Evolutionary conservation across 2,329 filamentous ascomycete species (phyloP).

Genomic region (Chlorencoelia australis): DNA sequence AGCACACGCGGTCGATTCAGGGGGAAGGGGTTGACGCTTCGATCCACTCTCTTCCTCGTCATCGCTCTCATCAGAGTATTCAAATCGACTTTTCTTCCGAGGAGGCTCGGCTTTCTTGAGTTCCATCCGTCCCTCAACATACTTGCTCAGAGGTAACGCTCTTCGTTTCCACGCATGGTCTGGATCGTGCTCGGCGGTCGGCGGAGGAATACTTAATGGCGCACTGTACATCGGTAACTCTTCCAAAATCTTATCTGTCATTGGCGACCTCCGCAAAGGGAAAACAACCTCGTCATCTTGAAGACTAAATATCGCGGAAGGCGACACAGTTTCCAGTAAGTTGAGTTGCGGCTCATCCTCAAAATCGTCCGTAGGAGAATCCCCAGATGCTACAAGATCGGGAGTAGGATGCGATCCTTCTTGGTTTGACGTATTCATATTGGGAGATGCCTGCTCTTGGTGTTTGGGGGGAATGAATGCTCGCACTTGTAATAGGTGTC

Average conservation of each 20-base stretch:
- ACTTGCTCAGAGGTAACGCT: slow-evolving; percentile 80
- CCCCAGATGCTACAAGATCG: slow-evolving; percentile 55
- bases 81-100: slow-evolving; percentile 71
- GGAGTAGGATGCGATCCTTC: slow-evolving; percentile 44
- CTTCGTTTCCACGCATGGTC: slow-evolving; percentile 66
- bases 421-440: slow-evolving; percentile 23
- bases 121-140: slow-evolving; percentile 69
- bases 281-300: slow-evolving; percentile 75
- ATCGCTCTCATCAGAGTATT: slow-evolving; percentile 65
- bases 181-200: slow-evolving; percentile 48
- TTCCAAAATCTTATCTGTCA: slow-evolving; percentile 65
- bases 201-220: slow-evolving; percentile 47
- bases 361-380: slow-evolving; percentile 39
- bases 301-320: slow-evolving; percentile 75
- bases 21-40: slow-evolving; percentile 40
- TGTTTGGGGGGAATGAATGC: slow-evolving; percentile 36
- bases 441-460: slow-evolving; percentile 21
- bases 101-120: slow-evolving; percentile 56
- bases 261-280: slow-evolving; percentile 61
- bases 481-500: slow-evolving; percentile 58
- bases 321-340: slow-evolving; percentile 41
- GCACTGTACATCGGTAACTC: slow-evolving; percentile 74
- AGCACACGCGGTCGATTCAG: slow-evolving; percentile 68
- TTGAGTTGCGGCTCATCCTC: slow-evolving; percentile 25
- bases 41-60: slow-evolving; percentile 39